A percentile compares a stretch with the other conserved stretches of the same genome.
These are phyloP conservation scores for Clarireedia hainanense DNA, from an alignment of 2,329 filamentous ascomycete genomes.

Conservation along the genomic window DNA sequence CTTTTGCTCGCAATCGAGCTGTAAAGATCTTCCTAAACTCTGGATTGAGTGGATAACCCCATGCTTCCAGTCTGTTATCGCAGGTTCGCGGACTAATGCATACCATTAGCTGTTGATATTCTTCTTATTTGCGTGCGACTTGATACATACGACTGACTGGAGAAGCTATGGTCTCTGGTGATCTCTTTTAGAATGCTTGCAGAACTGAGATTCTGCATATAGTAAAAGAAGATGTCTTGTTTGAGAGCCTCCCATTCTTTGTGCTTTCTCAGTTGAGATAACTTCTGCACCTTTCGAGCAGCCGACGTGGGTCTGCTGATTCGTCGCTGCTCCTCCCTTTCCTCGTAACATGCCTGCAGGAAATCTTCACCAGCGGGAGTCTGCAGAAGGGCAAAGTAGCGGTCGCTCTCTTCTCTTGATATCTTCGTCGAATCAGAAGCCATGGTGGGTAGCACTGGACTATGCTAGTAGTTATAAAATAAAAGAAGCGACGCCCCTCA, in stretches of 20 bases:
- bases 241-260: slow-evolving; percentile 2
- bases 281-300: neutral
- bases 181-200: slow-evolving; percentile 1
- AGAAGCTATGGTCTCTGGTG: neutral
- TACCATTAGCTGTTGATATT: neutral
- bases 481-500: no score
- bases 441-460: neutral
- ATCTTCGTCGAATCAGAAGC: neutral
- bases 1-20: neutral
- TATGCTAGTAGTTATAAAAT: no score
- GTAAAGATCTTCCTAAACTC: neutral
- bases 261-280: neutral
- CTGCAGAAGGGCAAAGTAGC: slow-evolving; percentile 1
- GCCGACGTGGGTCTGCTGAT: neutral
- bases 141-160: slow-evolving; percentile 4
- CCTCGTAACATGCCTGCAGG: slow-evolving; percentile 1
- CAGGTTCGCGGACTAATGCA: slow-evolving; percentile 1
- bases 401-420: neutral
- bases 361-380: neutral
- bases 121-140: neutral
- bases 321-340: neutral
- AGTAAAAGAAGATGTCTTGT: neutral
- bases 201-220: slow-evolving; percentile 2
- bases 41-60: slow-evolving; percentile 1
- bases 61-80: slow-evolving; percentile 4